Conservation (phyloP, 2,329 filamentous ascomycete genomes). For the Helotiales sp. region DNA sequence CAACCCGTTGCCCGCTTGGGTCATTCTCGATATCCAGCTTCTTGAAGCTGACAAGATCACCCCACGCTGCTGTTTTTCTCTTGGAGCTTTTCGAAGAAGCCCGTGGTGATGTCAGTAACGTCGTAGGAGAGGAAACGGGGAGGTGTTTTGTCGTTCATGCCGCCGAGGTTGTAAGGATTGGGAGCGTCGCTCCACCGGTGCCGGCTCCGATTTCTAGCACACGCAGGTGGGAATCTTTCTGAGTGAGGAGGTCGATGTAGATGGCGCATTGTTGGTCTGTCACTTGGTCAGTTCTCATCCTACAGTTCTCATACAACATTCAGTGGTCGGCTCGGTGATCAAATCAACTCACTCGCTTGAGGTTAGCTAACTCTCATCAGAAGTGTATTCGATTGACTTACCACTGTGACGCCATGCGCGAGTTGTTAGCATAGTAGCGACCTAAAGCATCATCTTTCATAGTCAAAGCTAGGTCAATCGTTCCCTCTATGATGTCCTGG, state of each 20-base stretch:
- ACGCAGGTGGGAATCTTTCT: neutral
- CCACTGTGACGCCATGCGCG: conserved; percentile 7
- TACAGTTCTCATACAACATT: neutral
- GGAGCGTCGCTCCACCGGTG: conserved; percentile 10
- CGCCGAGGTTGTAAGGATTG: neutral
- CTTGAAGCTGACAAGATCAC: neutral
- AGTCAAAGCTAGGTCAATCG: conserved; percentile 9
- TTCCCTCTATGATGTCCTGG: conserved; percentile 1
- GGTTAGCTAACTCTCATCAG: neutral
- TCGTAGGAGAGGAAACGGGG: conserved; percentile 2
- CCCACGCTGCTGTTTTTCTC: neutral
- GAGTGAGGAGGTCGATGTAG: conserved; percentile 9
- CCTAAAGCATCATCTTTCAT: conserved; percentile 13
- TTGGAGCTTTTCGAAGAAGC: neutral
- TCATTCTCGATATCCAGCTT: conserved; percentile 1
- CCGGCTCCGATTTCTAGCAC: neutral
- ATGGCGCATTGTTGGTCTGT: neutral
- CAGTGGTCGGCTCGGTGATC: neutral
- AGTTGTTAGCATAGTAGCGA: conserved; percentile 15
- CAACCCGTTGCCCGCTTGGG: neutral
- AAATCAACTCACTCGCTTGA: neutral
- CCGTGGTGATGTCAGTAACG: neutral
- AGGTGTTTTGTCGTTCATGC: neutral
- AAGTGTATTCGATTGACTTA: neutral
- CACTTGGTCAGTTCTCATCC: neutral